Evolutionary conservation across 768 basidiomycete species (phyloP), one percentile per base, ranked within the genome.

Genomic region (Pisolithus microcarpus): DNA sequence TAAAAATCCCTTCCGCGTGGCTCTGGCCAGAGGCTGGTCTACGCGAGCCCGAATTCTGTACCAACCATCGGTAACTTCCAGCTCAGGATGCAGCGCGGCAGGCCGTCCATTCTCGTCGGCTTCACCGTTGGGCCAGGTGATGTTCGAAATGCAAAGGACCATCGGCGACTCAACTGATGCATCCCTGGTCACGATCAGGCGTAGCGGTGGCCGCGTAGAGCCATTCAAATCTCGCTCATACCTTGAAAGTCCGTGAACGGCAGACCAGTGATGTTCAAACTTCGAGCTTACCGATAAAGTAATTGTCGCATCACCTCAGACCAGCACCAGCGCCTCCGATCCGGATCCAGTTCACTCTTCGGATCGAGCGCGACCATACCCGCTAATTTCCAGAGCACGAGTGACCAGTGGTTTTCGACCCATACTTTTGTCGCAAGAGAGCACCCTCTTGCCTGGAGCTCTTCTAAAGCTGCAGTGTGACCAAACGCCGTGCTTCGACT

Each of bases 1-100:
- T 43, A 99, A 77, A 43, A 76, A 72, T 0, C 87, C 84, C 23
- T 75, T 77, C 43, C 73, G 72, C 8, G 87, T 68, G 2, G 90
- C 94, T 40, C 85, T 77, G 2, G 75, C 75, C 19, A 99, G 72
- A 3, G 87, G 78, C 18, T 70, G 68, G 65, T 98, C 96, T 11
- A 90, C 73, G 43, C 75, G 75, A 0, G 91, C 88, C 13, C 82
- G 80, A 7, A 98, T 72, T 26, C 84, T 72, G 60, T 99, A 99
- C 96, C 96, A 99, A 13, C 96, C 96, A 62, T 99, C 96, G 0
- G 92, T 93, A n/a, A 98, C 70, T 66, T 97, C 96, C 6, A 99
- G 67, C 56, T 83, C 79, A 0, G 84, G 78, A 57, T 74, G 66
- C 3, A 71, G 61, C 21, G 70, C 70, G 24, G 67, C 59, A 5